A percentile compares a stretch with the other conserved stretches of the same genome.
phyloP scores from a whole-genome alignment of 2,329 filamentous ascomycete species.

The Neurospora sp. region DNA sequence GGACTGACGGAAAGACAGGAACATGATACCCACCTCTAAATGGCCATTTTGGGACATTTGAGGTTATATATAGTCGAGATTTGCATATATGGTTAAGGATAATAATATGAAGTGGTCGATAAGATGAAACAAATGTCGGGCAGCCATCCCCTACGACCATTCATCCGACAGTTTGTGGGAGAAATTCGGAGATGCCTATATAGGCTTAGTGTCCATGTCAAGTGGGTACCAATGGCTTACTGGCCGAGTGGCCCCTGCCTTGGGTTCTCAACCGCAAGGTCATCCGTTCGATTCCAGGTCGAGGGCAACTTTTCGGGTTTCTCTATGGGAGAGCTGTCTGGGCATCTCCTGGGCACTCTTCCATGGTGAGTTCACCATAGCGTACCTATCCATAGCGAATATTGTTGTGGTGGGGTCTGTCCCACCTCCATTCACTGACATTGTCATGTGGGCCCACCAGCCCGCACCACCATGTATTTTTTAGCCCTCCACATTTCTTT shows the following conservation, averaged over 20 bases:
- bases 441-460: too few relatives aligned
- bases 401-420: too few relatives aligned
- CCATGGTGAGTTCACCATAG: not conserved
- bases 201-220: not conserved
- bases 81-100: not conserved
- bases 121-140: not conserved
- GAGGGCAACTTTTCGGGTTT: too few relatives aligned
- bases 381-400: not conserved
- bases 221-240: not conserved
- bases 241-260: not conserved
- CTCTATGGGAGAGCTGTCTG: too few relatives aligned
- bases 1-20: not conserved
- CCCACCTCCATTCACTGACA: too few relatives aligned
- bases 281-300: too few relatives aligned
- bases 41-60: not conserved
- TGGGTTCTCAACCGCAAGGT: not conserved
- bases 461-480: too few relatives aligned
- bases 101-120: not conserved
- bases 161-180: not conserved
- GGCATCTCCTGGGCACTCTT: too few relatives aligned
- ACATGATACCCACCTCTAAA: not conserved
- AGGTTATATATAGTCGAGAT: not conserved
- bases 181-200: not conserved
- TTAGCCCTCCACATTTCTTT: too few relatives aligned
- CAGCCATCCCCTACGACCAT: not conserved